Evolutionary conservation across 257 asterid genomes (phyloP).

Genomic region (Hygrophila difformis): DNA sequence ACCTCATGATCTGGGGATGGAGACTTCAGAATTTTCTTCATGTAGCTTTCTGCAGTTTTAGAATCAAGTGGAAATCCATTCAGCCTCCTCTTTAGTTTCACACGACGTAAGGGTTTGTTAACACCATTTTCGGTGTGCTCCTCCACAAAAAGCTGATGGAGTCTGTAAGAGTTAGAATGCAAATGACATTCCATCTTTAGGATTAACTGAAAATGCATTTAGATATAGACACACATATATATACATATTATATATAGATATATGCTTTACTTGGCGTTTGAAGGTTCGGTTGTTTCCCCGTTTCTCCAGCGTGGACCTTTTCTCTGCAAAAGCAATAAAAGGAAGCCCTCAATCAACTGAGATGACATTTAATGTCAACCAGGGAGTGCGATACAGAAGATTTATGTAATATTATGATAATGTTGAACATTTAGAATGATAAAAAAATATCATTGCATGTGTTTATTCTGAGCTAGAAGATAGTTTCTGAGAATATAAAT

Average conservation of each 20-base stretch:
- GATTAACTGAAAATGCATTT: not conserved
- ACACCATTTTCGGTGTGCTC: constrained; percentile 58
- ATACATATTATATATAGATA: no score
- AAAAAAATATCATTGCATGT: no score
- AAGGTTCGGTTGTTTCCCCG: constrained; percentile 64
- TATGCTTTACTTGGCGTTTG: constrained; percentile 73
- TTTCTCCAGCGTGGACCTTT: constrained; percentile 67
- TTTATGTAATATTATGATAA: no score
- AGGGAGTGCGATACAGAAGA: not conserved
- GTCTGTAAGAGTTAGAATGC: constrained; percentile 35
- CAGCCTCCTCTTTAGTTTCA: constrained; percentile 70
- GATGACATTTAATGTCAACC: not conserved
- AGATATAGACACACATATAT: constrained; percentile 7
- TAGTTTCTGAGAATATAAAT: not conserved
- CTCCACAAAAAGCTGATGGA: constrained; percentile 76
- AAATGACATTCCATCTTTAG: not conserved
- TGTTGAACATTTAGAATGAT: no score
- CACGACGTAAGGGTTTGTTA: constrained; percentile 43
- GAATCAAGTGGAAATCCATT: constrained; percentile 75
- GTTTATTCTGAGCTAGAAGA: not conserved
- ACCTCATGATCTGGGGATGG: constrained; percentile 65
- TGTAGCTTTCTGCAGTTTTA: constrained; percentile 73
- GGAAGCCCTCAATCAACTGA: no score
- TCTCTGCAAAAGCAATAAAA: constrained; percentile 34
- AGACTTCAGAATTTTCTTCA: constrained; percentile 51